A percentile compares a stretch with the other conserved stretches of the same genome.
Conservation (phyloP, 805 yeast species). For the Saccharomycopsis malanga region DNA sequence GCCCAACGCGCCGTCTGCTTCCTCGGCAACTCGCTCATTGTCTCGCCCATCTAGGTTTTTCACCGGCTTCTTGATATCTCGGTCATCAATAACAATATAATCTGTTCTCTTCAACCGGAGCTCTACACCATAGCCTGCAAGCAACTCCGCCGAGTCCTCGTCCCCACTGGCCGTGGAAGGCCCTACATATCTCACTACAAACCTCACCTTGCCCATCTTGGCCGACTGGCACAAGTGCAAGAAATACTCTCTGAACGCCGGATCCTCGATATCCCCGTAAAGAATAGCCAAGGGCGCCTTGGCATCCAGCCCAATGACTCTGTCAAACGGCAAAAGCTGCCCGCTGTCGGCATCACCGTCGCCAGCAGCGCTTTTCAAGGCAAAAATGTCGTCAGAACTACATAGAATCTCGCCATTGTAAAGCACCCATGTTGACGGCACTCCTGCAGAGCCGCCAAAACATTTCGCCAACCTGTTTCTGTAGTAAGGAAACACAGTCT, state of each 20-base stretch:
- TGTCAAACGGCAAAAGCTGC: conserved; percentile 44
- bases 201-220: conserved; percentile 54
- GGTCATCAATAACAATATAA: conserved; percentile 58
- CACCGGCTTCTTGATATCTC: conserved; percentile 31
- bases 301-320: conserved; percentile 47
- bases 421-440: conserved; percentile 38
- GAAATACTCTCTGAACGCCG: conserved; percentile 49
- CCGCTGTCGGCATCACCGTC: conserved; percentile 21
- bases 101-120: conserved; percentile 60
- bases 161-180: neutral
- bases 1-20: neutral
- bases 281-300: conserved; percentile 52
- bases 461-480: conserved; percentile 22
- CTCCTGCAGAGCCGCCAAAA: conserved; percentile 25
- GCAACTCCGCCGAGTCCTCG: conserved; percentile 24
- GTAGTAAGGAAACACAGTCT: conserved; percentile 29
- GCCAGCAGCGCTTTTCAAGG: conserved; percentile 42
- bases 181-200: conserved; percentile 69
- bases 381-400: conserved; percentile 67
- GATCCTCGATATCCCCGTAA: conserved; percentile 57
- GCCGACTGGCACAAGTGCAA: conserved; percentile 54
- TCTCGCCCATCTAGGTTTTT: conserved; percentile 24
- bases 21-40: conserved; percentile 25
- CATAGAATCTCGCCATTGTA: conserved; percentile 52
- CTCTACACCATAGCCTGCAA: conserved; percentile 63